Base-by-base conservation (phyloP, 2,329 filamentous ascomycete genomes). In the Endoconidiophora laricicola region DNA sequence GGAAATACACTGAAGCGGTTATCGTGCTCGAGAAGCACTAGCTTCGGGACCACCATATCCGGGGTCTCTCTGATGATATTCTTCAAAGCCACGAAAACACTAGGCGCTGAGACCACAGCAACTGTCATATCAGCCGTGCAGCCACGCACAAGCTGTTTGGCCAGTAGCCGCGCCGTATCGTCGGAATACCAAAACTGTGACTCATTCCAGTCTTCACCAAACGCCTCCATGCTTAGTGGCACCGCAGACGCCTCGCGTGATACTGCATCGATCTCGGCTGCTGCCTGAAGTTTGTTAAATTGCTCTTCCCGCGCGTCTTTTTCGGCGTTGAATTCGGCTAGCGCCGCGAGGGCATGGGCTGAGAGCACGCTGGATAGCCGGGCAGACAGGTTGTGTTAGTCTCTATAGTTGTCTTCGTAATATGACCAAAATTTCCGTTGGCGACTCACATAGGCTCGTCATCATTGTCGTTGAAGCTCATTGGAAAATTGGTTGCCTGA, bases 121-220 rank as follows among this genome's bases (percentile, higher is more conserved):
- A 90, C 78, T 2, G 65, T 69, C 26, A 72, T 77, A 7, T 73
- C 68, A 2, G 69, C 62, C 1, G 70, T 76, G 2, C 75, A 70
- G 44, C 71, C 79, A 3, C 75, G 68, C 1, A 90, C 70, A 33
- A 91, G 68, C 58, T 84, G 73, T 50, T 69, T 66, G 1, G 83
- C 84, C 18, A 84, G 64, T 4, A 69, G 59, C 1, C 62, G 69
- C 0, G 84, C 84, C 22, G 83, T 88, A 55, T 79, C 74, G 48
- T 87, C 79, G 6, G 76, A 78, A 60, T 86, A 86, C 84, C 85
- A 91, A 59, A 91, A 91, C 64, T 90, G 84, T 54, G 76, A 82
- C 59, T 81, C 75, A 59, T 88, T 85, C 85, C 85, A 91, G 62
- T 90, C 81, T 63, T 90, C 85, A 1, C 71, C 70, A 58, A 90